Percentiles rank a stretch among this genome's conserved stretches.
phyloP scores from a whole-genome alignment of 2,329 filamentous ascomycete species.

The Aspergillus chevalieri region DNA sequence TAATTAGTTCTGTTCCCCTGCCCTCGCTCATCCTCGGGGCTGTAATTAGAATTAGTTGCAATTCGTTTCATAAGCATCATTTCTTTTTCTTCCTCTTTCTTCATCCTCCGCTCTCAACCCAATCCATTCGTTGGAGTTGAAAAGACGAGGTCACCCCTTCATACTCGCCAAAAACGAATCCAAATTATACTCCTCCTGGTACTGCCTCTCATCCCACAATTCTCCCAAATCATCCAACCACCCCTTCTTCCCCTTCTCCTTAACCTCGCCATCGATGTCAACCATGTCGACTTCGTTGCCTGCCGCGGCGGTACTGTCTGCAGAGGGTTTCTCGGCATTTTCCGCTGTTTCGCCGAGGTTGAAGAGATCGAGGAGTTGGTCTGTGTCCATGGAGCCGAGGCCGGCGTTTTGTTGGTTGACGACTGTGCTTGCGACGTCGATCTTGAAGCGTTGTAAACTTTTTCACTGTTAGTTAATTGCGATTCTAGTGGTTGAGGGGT shows the following conservation, averaged over 20 bases:
- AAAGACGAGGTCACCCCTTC: conserved; percentile 48
- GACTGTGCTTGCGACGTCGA: conserved; percentile 94
- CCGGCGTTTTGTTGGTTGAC: conserved; percentile 99
- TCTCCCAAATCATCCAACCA: conserved; percentile 94
- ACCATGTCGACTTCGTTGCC: conserved; percentile 67
- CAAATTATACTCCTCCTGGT: conserved; percentile 95
- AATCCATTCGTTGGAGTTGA: background rate
- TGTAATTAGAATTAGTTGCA: too few species aligned
- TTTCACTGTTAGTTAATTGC: background rate
- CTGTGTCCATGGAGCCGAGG: conserved; percentile 91
- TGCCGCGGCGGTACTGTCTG: conserved; percentile 47
- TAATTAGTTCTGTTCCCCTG: background rate
- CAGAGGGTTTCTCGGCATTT: conserved; percentile 51
- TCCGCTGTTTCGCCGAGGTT: conserved; percentile 69
- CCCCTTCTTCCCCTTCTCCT: conserved; percentile 92
- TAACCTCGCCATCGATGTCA: conserved; percentile 84
- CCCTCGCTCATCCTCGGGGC: conserved; percentile 1
- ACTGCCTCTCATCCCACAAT: conserved; percentile 94
- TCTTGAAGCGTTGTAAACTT: conserved; percentile 97
- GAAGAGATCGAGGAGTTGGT: conserved; percentile 95
- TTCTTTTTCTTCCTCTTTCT: background rate
- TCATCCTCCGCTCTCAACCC: background rate
- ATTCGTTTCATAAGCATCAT: too few species aligned
- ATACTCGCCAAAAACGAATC: conserved; percentile 94
- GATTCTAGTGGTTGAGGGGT: conserved; percentile 9